Evolutionary conservation across 495 filamentous ascomycete species (phyloP).

Genomic region (Jackrogersella minutella): DNA sequence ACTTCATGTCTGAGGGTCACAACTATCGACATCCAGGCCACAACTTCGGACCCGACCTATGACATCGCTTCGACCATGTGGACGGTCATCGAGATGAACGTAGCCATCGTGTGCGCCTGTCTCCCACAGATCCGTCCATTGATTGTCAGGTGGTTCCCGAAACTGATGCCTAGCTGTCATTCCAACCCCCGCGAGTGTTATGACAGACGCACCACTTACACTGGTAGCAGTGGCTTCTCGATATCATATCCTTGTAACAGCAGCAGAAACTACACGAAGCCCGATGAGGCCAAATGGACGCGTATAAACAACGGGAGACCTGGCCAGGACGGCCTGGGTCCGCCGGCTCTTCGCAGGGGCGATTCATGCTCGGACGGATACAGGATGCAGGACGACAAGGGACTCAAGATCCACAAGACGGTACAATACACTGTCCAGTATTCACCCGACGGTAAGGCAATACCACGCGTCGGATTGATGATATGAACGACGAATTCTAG

Average conservation of each 20-base stretch:
- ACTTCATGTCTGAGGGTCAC: slow-evolving; percentile 44
- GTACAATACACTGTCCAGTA: slow-evolving; percentile 44
- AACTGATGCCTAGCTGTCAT: slow-evolving; percentile 30
- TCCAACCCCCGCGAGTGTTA: slow-evolving; percentile 21
- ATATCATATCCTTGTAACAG: slow-evolving; percentile 15
- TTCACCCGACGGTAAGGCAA: slow-evolving; percentile 16
- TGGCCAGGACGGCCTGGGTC: slow-evolving; percentile 6
- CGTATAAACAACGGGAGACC: not conserved
- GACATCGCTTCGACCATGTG: slow-evolving; percentile 55
- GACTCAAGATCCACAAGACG: slow-evolving; percentile 40
- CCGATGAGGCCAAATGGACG: slow-evolving; percentile 27
- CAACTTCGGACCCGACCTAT: slow-evolving; percentile 38
- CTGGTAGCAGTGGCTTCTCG: slow-evolving; percentile 9
- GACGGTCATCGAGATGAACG: slow-evolving; percentile 57
- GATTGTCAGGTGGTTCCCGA: slow-evolving; percentile 41
- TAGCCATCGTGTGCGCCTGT: slow-evolving; percentile 59
- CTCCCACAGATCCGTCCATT: slow-evolving; percentile 48
- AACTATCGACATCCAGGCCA: slow-evolving; percentile 43
- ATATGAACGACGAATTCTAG: not conserved
- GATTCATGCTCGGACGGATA: slow-evolving; percentile 33
- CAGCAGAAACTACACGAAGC: slow-evolving; percentile 8
- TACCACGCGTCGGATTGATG: not conserved
- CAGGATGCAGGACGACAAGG: slow-evolving; percentile 32
- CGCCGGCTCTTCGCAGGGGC: slow-evolving; percentile 21
- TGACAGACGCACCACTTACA: slow-evolving; percentile 8